Base-by-base conservation (phyloP, 106 monocot genomes). In the Apostasia shenzhenica region DNA sequence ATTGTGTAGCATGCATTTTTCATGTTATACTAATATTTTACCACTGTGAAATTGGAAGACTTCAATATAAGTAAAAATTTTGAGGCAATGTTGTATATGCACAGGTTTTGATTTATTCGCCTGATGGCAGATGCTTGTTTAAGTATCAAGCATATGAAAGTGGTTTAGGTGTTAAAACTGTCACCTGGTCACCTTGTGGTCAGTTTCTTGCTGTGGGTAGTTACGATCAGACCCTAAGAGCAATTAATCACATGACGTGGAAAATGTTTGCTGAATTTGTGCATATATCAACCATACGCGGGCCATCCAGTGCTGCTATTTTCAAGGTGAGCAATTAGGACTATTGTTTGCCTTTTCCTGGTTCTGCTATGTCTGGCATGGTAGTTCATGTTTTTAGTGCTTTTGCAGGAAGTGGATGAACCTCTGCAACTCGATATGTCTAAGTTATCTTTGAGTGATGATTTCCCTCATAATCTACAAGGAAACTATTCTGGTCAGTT, bases 101-200 rank as follows among this genome's bases (percentile, higher is more conserved):
- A 38, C 81, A 97, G 97, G 87, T 99, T 70, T 63, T 99, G 62
- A 83, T 99, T 69, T 99, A 99, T 99, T 99, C 97, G 65, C 97
- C 92, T 52, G 92, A 99, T 80, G 97, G 97, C 45, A 89, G 97
- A 78, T 99, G 97, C 79, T 70, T 99, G 54, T 87, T 84, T 54
- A 99, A 99, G 79, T 99, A 99, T 67, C 87, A 87, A 78, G 86
- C 97, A 41, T 99, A 99, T 78, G 97, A 92, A 76, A 86, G 92
- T 73, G 97, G 92, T 9, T 81, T 99, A 55, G 97, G 97, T 69
- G 92, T 99, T 45, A 99, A 99, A 85, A 85, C 82, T 65, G 81
- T 99, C 72, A 81, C 89, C 2, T 99, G 97, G 97, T 99, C 97
- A 14, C 86, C 89, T 26, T 93, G 97, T 72, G 92, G 97, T n/a